Base-by-base conservation (phyloP, 2,329 filamentous ascomycete species). In the Pseudogymnoascus destructans region DNA sequence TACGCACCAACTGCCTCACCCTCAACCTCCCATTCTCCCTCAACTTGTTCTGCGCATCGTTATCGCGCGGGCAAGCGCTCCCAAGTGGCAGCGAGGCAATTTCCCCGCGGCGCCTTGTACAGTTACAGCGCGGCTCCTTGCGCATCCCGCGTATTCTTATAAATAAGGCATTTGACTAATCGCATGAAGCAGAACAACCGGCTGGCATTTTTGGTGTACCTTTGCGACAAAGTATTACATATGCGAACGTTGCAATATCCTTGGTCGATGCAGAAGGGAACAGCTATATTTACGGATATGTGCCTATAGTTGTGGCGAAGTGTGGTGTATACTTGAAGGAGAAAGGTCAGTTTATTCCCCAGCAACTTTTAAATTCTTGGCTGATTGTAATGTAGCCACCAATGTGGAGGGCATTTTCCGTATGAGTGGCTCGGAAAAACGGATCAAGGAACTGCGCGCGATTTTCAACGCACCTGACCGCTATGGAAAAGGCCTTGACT, bases 221-320 rank as follows among this genome's bases (percentile, higher is more conserved):
- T 36, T 79, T 98, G 60, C 88, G 90, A 66, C 85, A 91, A 68
- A 97, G 92, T 74, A 97, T 98, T 71, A 87, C 87, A 61, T 97
- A 98, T 71, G 93, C 93, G 60, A 98, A 97, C 69, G 93, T 98
- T 61, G 93, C 93, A 63, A 98, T 98, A 67, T 97, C 92, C 19
- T 80, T 98, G 25, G 87, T 93, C 64, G 91, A 97, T 70, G 89
- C 92, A 64, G 81, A 93, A 64, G 92, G 92, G 30, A 84, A 93
- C 71, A 95, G 89, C 73, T 97, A 95, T 71, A 96, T 97, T 58
- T 98, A 97, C 71, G 93, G 93, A 68, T 97, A 97, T 68, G 92
- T 98, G 6, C 93, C 93, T 15, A 97, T 98, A 63, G 92, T 98
- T 42, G 92, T 98, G 58, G 93, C 93, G 33, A 98, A 98, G 72